These are phyloP conservation scores for Diplotaxis tenuifolia DNA, from an alignment of 345 rosid genomes.

Conservation along the genomic window DNA sequence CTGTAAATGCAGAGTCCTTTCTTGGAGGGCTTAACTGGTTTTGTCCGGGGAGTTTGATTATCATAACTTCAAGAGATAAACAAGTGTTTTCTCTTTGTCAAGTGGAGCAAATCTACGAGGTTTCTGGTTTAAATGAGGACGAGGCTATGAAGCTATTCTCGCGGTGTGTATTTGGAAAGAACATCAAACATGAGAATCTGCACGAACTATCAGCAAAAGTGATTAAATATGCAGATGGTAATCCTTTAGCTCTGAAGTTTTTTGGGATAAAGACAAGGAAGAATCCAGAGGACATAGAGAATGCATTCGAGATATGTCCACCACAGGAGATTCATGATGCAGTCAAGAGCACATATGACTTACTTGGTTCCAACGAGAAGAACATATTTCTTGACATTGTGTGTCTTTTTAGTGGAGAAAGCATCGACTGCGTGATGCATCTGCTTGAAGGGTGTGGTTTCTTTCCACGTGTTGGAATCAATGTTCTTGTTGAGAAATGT, in stretches of 20 bases:
- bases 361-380: constrained; percentile 25
- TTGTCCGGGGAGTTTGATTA: background rate
- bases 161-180: background rate
- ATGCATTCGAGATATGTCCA: background rate
- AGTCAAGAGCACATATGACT: constrained; percentile 30
- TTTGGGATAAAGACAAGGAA: background rate
- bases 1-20: background rate
- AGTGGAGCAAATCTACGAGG: constrained; percentile 4
- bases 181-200: background rate
- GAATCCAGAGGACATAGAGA: background rate
- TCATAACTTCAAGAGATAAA: constrained; percentile 9
- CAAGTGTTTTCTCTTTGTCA: background rate
- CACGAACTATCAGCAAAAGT: background rate
- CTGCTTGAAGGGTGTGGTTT: constrained; percentile 19
- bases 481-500: constrained; percentile 34
- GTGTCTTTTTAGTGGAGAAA: constrained; percentile 12
- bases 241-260: constrained; percentile 4
- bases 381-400: constrained; percentile 32
- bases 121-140: background rate
- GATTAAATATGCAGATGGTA: constrained; percentile 10
- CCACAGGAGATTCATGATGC: background rate
- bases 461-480: background rate
- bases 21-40: background rate
- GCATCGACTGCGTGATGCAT: background rate
- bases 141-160: background rate